A percentile compares a stretch with the other conserved stretches of the same genome.
Evolutionary conservation across 768 basidiomycete species (phyloP).

Genomic region (Omphalotus guepiniiformis): DNA sequence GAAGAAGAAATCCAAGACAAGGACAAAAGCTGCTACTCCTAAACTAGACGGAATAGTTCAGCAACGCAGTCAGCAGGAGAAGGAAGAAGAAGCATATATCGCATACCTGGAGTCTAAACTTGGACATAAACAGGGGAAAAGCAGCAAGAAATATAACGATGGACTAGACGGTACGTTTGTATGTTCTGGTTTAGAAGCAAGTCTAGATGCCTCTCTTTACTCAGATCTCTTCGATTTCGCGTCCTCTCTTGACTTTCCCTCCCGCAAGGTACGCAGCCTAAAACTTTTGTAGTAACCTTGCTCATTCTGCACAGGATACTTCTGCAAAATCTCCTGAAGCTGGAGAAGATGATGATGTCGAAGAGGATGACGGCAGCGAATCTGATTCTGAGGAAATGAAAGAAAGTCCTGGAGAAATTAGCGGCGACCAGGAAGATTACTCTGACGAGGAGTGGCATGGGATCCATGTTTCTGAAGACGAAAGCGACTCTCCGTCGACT

Average conservation of each 20-base stretch:
- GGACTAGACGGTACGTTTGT: conserved; percentile 71
- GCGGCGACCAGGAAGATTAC: conserved; percentile 23
- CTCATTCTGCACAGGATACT: too few species aligned
- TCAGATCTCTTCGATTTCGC: conserved; percentile 56
- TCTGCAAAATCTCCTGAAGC: not conserved
- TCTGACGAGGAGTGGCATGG: conserved; percentile 39
- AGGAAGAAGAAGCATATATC: conserved; percentile 83
- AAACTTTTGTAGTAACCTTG: not conserved
- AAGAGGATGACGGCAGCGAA: not conserved
- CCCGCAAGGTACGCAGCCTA: not conserved
- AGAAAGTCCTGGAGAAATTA: conserved; percentile 23
- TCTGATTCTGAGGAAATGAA: conserved; percentile 14
- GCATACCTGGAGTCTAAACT: conserved; percentile 77
- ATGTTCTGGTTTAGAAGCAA: not conserved
- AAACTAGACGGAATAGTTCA: too few species aligned
- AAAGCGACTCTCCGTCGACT: too few species aligned
- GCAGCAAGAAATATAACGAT: conserved; percentile 56
- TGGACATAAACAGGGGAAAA: conserved; percentile 47
- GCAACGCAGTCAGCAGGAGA: conserved; percentile 40
- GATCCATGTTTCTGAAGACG: conserved; percentile 20
- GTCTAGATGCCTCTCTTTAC: conserved; percentile 2
- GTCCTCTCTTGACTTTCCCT: conserved; percentile 26
- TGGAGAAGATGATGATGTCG: not conserved
- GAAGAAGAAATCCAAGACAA: not conserved
- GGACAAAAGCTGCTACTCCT: not conserved